Conservation (phyloP, 352 stramenopile genomes). For the Pythium sp. region DNA sequence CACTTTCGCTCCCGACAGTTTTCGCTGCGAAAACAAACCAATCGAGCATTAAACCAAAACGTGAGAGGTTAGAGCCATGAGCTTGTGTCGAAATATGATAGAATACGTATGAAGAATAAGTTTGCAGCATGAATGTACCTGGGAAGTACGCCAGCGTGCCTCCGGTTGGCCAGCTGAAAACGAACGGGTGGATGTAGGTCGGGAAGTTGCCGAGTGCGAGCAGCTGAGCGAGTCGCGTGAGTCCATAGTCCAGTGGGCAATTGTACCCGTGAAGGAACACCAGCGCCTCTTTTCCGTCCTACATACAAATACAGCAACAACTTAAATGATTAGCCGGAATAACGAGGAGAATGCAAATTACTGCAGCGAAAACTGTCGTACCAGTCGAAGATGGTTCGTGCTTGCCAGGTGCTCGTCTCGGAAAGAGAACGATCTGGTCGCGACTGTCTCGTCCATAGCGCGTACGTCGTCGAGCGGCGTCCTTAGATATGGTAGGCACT, state of each 20-base stretch:
- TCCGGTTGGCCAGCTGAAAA: slow-evolving; percentile 75
- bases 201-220: slow-evolving; percentile 66
- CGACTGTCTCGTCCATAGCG: slow-evolving; percentile 12
- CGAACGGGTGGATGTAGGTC: slow-evolving; percentile 58
- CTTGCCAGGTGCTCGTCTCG: not conserved
- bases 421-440: slow-evolving; percentile 13
- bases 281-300: slow-evolving; percentile 44
- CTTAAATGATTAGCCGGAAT: not conserved
- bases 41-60: not conserved
- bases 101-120: not conserved
- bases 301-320: not conserved
- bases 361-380: not conserved
- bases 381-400: not conserved
- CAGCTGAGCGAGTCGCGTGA: slow-evolving; percentile 58
- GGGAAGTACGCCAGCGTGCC: slow-evolving; percentile 59
- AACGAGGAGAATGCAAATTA: not conserved
- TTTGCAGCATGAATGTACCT: slow-evolving; percentile 16
- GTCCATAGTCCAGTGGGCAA: slow-evolving; percentile 62
- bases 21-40: slow-evolving; percentile 20
- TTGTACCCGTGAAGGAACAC: slow-evolving; percentile 73
- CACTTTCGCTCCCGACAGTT: slow-evolving; percentile 26
- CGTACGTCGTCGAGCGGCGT: slow-evolving; percentile 9
- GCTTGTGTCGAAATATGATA: not conserved
- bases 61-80: not conserved
- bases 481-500: slow-evolving; percentile 9